Base-by-base conservation (phyloP, 228 moss, liverwort and hornwort genomes). In the Sphagnum fallax region DNA sequence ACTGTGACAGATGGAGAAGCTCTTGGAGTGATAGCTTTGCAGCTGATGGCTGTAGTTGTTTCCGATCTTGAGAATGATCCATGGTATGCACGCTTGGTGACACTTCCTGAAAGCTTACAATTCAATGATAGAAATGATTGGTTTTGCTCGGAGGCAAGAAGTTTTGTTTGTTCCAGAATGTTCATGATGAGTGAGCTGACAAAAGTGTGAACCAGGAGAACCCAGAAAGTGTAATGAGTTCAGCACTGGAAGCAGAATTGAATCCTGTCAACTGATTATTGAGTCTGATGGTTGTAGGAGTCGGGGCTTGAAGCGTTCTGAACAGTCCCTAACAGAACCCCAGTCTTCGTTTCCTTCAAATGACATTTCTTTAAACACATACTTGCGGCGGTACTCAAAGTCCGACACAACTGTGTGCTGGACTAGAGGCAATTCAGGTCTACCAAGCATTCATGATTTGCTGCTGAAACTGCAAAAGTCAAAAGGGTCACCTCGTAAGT, bases 401-500 rank as follows among this genome's bases (percentile, higher is more conserved):
- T 47, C 76, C 12, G 55, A 49, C 51, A 75, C 85, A 18, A 52
- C 68, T 53, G 62, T 72, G 51, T 82, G 76, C 52, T 93, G 88
- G 90, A 75, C 80, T 49, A 72, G 77, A 53, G 66, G 62, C 16
- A 66, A 71, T 15, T 75, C 77, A 16, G 52, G 75, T 52, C 79
- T 53, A 51, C 88, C 80, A 69, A 89, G 89, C 67, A 87, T 91
- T 55, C 81, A 91, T 66, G 90, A 90, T 71, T 80, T 91, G 74
- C 91, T 98, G 52, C 73, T 57, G 72, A 76, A 82, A 49, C 70
- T 98, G 83, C 87, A 80, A 75, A 72, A 78, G 78, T 82, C 82
- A 70, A 87, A 85, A 65, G 85, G 83, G 70, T 88, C 93, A 71
- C 76, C 93, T 50, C 91, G 97, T 97, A 88, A 89, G 96, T 71